Evolutionary conservation across 345 rosid genomes (phyloP).

Genomic region (Clausena lansium): DNA sequence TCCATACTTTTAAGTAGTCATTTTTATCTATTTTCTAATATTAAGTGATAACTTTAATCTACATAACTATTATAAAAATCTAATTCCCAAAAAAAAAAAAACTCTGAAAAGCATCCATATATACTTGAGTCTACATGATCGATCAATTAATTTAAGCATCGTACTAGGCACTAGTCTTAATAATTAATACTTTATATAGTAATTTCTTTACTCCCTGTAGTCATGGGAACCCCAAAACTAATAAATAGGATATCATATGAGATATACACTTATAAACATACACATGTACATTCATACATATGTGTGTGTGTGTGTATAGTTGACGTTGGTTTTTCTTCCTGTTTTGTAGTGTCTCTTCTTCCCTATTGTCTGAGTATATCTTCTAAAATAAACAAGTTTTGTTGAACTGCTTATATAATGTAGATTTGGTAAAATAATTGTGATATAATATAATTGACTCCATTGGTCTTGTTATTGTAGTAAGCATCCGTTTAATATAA

Average conservation of each 20-base stretch:
- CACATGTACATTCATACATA: neutral
- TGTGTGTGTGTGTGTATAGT: too few relatives aligned
- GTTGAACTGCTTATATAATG: slow-evolving; percentile 26
- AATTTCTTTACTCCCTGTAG: neutral
- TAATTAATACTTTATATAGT: neutral
- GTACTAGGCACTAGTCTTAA: neutral
- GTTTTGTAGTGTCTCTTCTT: slow-evolving; percentile 19
- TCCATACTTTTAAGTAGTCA: neutral
- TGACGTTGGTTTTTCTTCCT: slow-evolving; percentile 18
- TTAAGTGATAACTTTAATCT: too few relatives aligned
- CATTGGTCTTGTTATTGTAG: neutral
- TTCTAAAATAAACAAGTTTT: slow-evolving; percentile 19
- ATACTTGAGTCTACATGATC: neutral
- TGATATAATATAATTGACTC: slow-evolving; percentile 13
- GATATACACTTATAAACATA: neutral
- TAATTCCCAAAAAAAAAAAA: too few relatives aligned
- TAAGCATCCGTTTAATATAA: slow-evolving; percentile 4
- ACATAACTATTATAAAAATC: too few relatives aligned
- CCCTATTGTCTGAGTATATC: neutral
- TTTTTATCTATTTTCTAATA: too few relatives aligned
- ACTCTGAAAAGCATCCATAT: neutral
- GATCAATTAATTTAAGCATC: neutral
- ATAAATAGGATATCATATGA: neutral
- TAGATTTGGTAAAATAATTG: slow-evolving; percentile 37
- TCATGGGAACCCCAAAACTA: neutral